Evolutionary conservation across 2,329 filamentous ascomycete species (phyloP), one percentile per base, ranked within the genome.

Genomic region (Fusarium penzigii): DNA sequence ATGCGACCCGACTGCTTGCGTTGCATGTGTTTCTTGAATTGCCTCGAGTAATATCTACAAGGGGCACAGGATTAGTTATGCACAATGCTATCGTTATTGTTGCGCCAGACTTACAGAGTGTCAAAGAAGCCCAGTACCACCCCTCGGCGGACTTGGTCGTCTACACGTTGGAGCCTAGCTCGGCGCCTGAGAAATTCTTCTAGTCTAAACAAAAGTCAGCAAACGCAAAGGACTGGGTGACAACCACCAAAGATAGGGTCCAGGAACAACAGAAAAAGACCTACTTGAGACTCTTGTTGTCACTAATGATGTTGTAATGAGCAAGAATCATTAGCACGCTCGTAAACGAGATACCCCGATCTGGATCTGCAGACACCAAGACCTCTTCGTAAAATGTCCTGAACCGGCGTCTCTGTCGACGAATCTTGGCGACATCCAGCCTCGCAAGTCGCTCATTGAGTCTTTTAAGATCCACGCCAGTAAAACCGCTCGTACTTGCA

Each of bases 331-430:
- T 94, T 46, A 99, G 79, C 17, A 97, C 88, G 7, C 88, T 87
- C 3, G 91, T 94, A 70, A 99, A 99, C 1, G 90, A 88, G 53
- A 99, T 95, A 44, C 94, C 94, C 56, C 84, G 83, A 65, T 95
- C 90, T 1, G 88, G 89, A 70, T 99, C 92, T 5, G 92, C 91
- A 5, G 92, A 93, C 6, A 97, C 91, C 71, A 97, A 84, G 17
- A 97, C 89, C 74, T 99, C 95, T 71, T 97, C 92, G 66, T 91
- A 99, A 71, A 99, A 99, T n/a, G 88, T 82, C 63, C 96, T 96
- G 78, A 95, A 93, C 40, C 88, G 86, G 51, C 84, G 81, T 41
- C 94, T 83, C 54, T 91, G 83, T 61, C 84, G 80, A 52, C 88
- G 87, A 48, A 97, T 91, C 58, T 87, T 85, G 14, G 76, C 72